Conservation (phyloP, 306 rosid genomes). For the Prunus armeniaca region DNA sequence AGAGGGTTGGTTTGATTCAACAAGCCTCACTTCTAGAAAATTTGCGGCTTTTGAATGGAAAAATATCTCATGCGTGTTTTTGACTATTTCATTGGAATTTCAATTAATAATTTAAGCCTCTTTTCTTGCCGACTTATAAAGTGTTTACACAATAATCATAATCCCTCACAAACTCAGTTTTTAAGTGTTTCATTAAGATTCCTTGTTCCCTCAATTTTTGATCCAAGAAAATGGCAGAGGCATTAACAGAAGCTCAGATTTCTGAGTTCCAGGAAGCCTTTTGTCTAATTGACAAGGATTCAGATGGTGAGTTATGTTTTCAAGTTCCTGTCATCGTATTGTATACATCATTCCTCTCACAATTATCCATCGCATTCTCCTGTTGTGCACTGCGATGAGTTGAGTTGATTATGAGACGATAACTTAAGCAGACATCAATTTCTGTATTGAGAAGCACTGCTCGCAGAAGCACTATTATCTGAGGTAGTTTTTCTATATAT, state of each 20-base stretch:
- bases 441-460: too few relatives aligned
- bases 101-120: neutral
- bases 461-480: too few relatives aligned
- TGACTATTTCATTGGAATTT: neutral
- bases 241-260: conserved; percentile 41
- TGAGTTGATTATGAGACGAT: too few relatives aligned
- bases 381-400: too few relatives aligned
- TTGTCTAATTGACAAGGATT: conserved; percentile 44
- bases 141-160: neutral
- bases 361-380: too few relatives aligned
- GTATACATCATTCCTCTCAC: too few relatives aligned
- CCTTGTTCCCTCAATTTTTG: neutral
- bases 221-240: conserved; percentile 30
- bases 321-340: too few relatives aligned
- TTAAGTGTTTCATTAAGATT: neutral
- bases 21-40: neutral
- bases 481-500: too few relatives aligned
- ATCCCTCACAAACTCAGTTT: too few relatives aligned
- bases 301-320: conserved; percentile 34
- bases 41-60: neutral
- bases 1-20: neutral
- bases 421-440: too few relatives aligned
- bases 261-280: conserved; percentile 55
- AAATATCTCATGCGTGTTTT: neutral
- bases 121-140: neutral